Percentiles rank a stretch among this genome's conserved stretches.
Conservation (phyloP, 2,329 filamentous ascomycete genomes). For the Fusarium anguioides region DNA sequence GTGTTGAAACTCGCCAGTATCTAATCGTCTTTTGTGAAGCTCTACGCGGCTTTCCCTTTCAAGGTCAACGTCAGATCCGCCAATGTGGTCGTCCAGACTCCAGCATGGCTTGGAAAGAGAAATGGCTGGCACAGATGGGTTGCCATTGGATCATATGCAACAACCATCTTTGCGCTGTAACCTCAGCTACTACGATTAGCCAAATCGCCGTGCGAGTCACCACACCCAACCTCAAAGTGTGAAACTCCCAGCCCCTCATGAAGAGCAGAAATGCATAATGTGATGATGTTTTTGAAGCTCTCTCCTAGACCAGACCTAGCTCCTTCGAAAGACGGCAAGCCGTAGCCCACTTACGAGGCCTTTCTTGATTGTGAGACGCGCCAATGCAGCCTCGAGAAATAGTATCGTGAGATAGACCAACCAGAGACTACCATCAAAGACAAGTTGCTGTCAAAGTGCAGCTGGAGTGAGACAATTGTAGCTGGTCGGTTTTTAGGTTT, state of each 20-base stretch:
- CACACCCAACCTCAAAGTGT: constrained; percentile 28
- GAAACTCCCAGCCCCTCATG: constrained; percentile 29
- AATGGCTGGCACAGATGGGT: constrained; percentile 2
- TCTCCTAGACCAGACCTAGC: too few species aligned
- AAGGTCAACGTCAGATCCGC: constrained; percentile 1
- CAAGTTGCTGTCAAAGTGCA: constrained; percentile 25
- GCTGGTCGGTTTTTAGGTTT: constrained; percentile 4
- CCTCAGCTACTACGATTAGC: constrained; percentile 5
- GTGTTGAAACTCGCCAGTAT: constrained; percentile 4
- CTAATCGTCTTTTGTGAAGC: constrained; percentile 12
- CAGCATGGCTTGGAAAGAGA: constrained; percentile 9
- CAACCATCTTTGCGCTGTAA: constrained; percentile 14
- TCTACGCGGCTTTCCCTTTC: constrained; percentile 14
- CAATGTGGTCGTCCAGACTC: constrained; percentile 20
- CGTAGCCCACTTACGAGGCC: constrained; percentile 11
- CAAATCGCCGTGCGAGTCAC: constrained; percentile 20
- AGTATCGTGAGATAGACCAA: constrained; percentile 1
- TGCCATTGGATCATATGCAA: constrained; percentile 6
- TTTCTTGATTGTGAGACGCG: constrained; percentile 27
- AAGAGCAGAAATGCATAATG: not conserved
- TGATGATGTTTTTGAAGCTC: constrained; percentile 6
- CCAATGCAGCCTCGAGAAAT: constrained; percentile 23
- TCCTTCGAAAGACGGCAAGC: not conserved
- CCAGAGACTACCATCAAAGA: constrained; percentile 5
- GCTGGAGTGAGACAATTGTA: constrained; percentile 8